Percentiles rank a stretch among this genome's conserved stretches.
These are phyloP conservation scores for Diplotaxis tenuifolia DNA, from an alignment of 345 rosid genomes.

Conservation along the genomic window DNA sequence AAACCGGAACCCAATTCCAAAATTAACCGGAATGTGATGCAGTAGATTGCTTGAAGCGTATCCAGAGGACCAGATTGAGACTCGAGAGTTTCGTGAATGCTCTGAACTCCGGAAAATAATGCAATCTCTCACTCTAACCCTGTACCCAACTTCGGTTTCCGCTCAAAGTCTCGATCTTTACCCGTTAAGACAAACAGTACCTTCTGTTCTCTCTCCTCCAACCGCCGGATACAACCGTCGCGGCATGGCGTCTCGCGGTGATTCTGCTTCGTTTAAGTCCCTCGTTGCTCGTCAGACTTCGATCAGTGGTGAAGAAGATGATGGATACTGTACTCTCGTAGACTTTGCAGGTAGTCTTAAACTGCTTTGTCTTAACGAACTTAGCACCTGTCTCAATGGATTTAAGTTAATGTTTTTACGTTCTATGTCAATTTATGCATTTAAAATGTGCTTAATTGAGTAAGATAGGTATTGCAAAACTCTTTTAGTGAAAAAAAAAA, in stretches of 20 bases:
- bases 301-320: slow-evolving; percentile 22
- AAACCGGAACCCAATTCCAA: slow-evolving; percentile 13
- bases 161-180: slow-evolving; percentile 35
- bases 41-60: not conserved
- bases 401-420: not conserved
- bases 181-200: not conserved
- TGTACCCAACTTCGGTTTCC: slow-evolving; percentile 32
- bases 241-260: slow-evolving; percentile 55
- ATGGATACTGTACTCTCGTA: slow-evolving; percentile 33
- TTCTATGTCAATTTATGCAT: slow-evolving; percentile 1
- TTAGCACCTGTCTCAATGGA: not conserved
- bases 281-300: slow-evolving; percentile 35
- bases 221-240: slow-evolving; percentile 22
- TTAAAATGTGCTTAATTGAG: not conserved
- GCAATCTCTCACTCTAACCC: slow-evolving; percentile 24
- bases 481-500: not conserved
- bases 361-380: slow-evolving; percentile 6
- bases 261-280: slow-evolving; percentile 45
- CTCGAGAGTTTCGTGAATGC: slow-evolving; percentile 3
- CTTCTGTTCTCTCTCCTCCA: slow-evolving; percentile 13
- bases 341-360: slow-evolving; percentile 33
- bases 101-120: slow-evolving; percentile 11
- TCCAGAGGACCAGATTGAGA: slow-evolving; percentile 16
- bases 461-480: not conserved
- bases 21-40: slow-evolving; percentile 8